phyloP scores from a whole-genome alignment of 805 yeast genomes.

The Danielia oregonensis region DNA sequence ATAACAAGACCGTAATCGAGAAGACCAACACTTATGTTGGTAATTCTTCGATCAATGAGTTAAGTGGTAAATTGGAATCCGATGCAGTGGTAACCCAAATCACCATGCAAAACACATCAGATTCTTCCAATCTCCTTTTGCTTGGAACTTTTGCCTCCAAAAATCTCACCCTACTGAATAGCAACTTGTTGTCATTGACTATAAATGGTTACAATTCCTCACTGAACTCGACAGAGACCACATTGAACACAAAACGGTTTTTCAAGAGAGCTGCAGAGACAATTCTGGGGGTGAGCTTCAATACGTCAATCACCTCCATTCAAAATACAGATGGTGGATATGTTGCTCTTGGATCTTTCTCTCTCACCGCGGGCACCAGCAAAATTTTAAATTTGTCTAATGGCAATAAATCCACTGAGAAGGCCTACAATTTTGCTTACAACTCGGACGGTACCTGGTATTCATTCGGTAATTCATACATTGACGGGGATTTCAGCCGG shows the following conservation, averaged over 20 bases:
- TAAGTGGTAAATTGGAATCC: constrained; percentile 26
- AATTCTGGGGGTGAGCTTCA: constrained; percentile 30
- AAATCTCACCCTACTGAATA: constrained; percentile 22
- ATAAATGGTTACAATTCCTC: constrained; percentile 29
- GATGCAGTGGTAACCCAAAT: constrained; percentile 36
- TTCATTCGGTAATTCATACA: constrained; percentile 35
- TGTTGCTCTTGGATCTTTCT: constrained; percentile 31
- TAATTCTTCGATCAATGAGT: constrained; percentile 35
- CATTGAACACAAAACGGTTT: constrained; percentile 5
- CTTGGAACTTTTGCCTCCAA: constrained; percentile 46
- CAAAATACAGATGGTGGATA: constrained; percentile 17
- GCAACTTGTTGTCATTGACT: constrained; percentile 25
- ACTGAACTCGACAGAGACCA: constrained; percentile 25
- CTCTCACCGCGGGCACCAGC: constrained; percentile 22
- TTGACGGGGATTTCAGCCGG: constrained; percentile 21
- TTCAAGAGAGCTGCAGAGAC: constrained; percentile 15
- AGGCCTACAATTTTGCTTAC: constrained; percentile 35
- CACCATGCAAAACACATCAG: constrained; percentile 14
- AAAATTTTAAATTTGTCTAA: constrained; percentile 24
- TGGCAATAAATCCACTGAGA: constrained; percentile 19
- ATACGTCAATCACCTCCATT: constrained; percentile 24
- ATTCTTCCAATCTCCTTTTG: constrained; percentile 33
- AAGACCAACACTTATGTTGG: constrained; percentile 36
- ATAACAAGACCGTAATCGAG: constrained; percentile 22
- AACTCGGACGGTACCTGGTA: constrained; percentile 39